Conservation (phyloP, 768 basidiomycete genomes). For the Tricholoma sp. region DNA sequence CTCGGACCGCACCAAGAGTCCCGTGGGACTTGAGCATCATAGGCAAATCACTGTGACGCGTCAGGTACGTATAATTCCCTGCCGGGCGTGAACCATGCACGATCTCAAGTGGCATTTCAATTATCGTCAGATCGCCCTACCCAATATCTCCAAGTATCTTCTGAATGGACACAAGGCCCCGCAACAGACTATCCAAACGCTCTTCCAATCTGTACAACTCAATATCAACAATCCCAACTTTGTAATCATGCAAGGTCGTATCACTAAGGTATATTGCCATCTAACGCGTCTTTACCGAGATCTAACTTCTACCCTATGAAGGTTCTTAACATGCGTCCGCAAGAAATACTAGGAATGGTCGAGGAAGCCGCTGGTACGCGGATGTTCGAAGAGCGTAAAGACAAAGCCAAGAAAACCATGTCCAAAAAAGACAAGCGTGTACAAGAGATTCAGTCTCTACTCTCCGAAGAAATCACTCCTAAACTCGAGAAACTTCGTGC, state of each 20-base stretch:
- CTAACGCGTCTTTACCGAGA: neutral
- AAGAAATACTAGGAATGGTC: conserved; percentile 97
- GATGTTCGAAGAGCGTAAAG: conserved; percentile 99
- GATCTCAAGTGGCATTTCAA: neutral
- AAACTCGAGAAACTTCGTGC: conserved; percentile 86
- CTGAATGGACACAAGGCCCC: conserved; percentile 92
- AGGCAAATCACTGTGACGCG: conserved; percentile 96
- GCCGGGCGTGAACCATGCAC: neutral
- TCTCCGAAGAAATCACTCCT: conserved; percentile 88
- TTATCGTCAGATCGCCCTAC: conserved; percentile 73
- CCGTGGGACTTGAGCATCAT: conserved; percentile 71
- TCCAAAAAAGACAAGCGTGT: conserved; percentile 95
- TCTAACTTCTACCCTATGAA: conserved; percentile 15
- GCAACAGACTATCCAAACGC: conserved; percentile 78
- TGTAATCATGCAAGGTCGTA: conserved; percentile 99
- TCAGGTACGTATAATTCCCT: conserved; percentile 51
- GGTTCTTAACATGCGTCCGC: conserved; percentile 97
- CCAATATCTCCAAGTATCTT: conserved; percentile 91
- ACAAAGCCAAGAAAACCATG: conserved; percentile 95
- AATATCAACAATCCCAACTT: conserved; percentile 99
- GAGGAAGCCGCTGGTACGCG: conserved; percentile 98
- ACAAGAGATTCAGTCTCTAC: conserved; percentile 75
- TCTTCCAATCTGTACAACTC: conserved; percentile 95
- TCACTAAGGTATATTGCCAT: conserved; percentile 74
- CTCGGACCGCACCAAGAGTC: conserved; percentile 80